phyloP scores from a whole-genome alignment of 331 rosid genomes.

The Quercus tomentella region DNA sequence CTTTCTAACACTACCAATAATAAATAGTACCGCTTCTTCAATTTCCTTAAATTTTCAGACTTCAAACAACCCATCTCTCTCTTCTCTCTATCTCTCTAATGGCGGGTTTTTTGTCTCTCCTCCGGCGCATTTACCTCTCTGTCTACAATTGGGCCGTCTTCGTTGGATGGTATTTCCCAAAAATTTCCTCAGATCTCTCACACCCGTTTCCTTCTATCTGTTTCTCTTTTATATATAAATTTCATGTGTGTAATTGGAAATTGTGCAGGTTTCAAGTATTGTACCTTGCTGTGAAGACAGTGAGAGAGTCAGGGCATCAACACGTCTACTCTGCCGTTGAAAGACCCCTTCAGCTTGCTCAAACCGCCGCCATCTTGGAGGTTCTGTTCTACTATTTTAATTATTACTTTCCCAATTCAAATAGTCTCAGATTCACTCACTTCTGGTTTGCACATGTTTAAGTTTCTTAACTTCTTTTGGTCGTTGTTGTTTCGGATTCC shows the following conservation, averaged over 20 bases:
- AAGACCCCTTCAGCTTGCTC: conserved; percentile 65
- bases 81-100: conserved; percentile 26
- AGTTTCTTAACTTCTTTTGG: not conserved
- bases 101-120: conserved; percentile 45
- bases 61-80: not conserved
- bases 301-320: conserved; percentile 57
- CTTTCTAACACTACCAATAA: not conserved
- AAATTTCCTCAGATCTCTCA: not conserved
- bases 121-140: conserved; percentile 61
- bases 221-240: not conserved
- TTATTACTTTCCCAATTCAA: not conserved
- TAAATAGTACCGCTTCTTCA: not conserved
- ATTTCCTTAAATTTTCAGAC: too few species aligned
- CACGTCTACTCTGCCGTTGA: conserved; percentile 69
- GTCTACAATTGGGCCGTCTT: conserved; percentile 72
- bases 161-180: conserved; percentile 64
- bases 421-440: not conserved
- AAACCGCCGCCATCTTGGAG: conserved; percentile 81
- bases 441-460: not conserved
- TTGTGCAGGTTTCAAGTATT: conserved; percentile 61
- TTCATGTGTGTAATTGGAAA: not conserved
- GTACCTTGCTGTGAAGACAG: conserved; percentile 47
- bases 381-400: conserved; percentile 16
- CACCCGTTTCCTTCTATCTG: not conserved
- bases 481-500: conserved; percentile 12